These are phyloP conservation scores for Entomortierella chlamydospora DNA, from an alignment of 192 early-diverging fungal genomes.

Conservation along the genomic window DNA sequence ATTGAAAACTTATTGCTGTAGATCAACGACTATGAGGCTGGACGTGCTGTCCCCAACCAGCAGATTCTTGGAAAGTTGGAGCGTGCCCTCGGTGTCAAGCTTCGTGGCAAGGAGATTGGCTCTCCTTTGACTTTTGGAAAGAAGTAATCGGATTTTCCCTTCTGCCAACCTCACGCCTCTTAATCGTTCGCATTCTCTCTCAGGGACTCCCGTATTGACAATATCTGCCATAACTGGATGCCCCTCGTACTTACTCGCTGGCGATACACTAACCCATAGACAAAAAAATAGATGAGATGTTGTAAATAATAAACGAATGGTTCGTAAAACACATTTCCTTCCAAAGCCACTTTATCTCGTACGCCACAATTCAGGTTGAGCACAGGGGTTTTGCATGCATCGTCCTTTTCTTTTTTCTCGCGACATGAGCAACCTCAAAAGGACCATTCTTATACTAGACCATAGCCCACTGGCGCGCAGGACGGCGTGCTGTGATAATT, in stretches of 20 bases:
- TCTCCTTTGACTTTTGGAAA: slow-evolving; percentile 51
- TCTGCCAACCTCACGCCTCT: background rate
- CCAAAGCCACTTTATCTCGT: background rate
- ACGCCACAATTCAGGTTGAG: background rate
- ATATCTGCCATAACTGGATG: background rate
- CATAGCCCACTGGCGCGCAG: slow-evolving; percentile 29
- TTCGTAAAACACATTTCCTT: background rate
- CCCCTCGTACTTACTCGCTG: background rate
- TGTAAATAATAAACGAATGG: no score
- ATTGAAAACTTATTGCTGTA: slow-evolving; percentile 11
- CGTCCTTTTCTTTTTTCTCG: slow-evolving; percentile 2
- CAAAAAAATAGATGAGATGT: background rate
- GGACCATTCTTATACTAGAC: slow-evolving; percentile 39
- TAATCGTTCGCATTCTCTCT: no score
- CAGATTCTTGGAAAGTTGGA: slow-evolving; percentile 92
- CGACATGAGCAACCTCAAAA: slow-evolving; percentile 24
- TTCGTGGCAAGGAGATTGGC: slow-evolving; percentile 79
- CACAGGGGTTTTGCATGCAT: no score
- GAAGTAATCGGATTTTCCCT: slow-evolving; percentile 26
- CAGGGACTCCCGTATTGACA: no score
- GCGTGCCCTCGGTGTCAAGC: slow-evolving; percentile 87
- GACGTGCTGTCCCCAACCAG: slow-evolving; percentile 89
- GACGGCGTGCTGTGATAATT: slow-evolving; percentile 9
- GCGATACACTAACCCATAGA: background rate
- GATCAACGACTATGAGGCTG: slow-evolving; percentile 92